A percentile compares a stretch with the other conserved stretches of the same genome.
phyloP scores from a whole-genome alignment of 495 filamentous ascomycete species.

The Daldinia caldariorum region DNA sequence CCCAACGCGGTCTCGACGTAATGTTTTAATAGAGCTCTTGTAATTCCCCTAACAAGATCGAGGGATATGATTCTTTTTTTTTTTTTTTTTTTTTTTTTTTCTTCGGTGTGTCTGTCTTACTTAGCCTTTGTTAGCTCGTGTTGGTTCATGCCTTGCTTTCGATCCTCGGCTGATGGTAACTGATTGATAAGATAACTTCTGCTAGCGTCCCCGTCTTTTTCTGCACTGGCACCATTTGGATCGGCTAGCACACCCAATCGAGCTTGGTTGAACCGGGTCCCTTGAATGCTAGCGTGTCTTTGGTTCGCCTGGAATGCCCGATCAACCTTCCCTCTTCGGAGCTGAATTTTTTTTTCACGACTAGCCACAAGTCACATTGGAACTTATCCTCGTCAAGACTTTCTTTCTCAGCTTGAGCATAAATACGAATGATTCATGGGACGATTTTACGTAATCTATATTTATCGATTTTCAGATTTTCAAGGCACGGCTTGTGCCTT shows the following conservation, averaged over 20 bases:
- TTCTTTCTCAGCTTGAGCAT: slow-evolving; percentile 36
- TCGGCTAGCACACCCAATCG: slow-evolving; percentile 30
- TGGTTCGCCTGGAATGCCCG: slow-evolving; percentile 33
- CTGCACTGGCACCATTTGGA: slow-evolving; percentile 3
- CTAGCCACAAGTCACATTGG: slow-evolving; percentile 6
- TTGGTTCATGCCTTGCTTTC: slow-evolving; percentile 22
- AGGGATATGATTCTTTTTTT: slow-evolving; percentile 15
- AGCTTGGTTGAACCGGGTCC: background rate
- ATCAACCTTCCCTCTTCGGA: slow-evolving; percentile 38
- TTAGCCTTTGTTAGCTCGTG: slow-evolving; percentile 17
- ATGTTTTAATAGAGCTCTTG: slow-evolving; percentile 19
- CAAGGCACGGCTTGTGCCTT: no score
- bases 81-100: no score
- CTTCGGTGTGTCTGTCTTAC: slow-evolving; percentile 9
- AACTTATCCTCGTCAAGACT: slow-evolving; percentile 18
- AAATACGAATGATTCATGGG: background rate
- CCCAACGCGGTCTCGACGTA: slow-evolving; percentile 21
- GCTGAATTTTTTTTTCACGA: slow-evolving; percentile 5
- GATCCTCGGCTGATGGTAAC: slow-evolving; percentile 34
- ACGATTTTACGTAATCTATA: slow-evolving; percentile 34
- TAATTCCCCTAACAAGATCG: slow-evolving; percentile 23
- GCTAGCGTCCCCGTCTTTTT: slow-evolving; percentile 25
- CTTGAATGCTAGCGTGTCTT: background rate
- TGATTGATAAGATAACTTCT: slow-evolving; percentile 46
- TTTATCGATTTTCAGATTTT: slow-evolving; percentile 3